Evolutionary conservation across 163 green algal genomes (phyloP), one percentile per base, ranked within the genome.

Genomic region (Scenedesmus sp.): DNA sequence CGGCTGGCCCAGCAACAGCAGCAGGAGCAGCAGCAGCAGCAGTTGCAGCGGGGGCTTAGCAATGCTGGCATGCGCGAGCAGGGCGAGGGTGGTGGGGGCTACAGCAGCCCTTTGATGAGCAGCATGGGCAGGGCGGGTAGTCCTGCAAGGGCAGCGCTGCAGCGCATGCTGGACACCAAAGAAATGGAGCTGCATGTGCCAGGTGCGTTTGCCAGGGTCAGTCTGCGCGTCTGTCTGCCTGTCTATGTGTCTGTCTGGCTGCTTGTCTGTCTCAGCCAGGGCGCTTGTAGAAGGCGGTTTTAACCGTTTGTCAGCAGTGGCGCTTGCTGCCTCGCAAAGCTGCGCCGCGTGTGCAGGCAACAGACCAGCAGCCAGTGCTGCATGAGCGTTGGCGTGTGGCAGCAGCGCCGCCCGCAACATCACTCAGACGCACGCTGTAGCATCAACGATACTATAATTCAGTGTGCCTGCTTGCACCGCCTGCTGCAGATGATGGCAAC

Each of bases 11-110:
- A 66, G 64, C 23, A 59, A 6, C 91, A 93, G 87, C 87, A 90
- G 73, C 74, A 89, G 62, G 52, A 90, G 54, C 84, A 86, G 59
- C 13, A 88, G 73, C 74, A 77, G 56, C 52, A 86, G 88, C 64
- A 64, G 18, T 74, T 87, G 82, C 54, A 88, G 84, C 57, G 64
- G 55, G 26, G 60, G 64, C 54, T 59, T 4, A 66, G 81, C 81
- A 86, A 8, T n/a, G 54, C 52, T 1, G 34, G 34, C 7, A 23
- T n/a, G 18, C 70, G 70, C 5, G 70, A 84, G 9, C 77, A 84
- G 57, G 34, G 46, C 59, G 77, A 59, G 4, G 8, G 13, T 84
- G 77, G 3, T 4, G 74, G 23, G 8, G 77, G 6, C 7, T 84
- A 57, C 10, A 23, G 52, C 66, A 88, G 82, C 55, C 23, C 23